Conservation (phyloP, 208 protist species). For the Trypanosoma scelopori region DNA sequence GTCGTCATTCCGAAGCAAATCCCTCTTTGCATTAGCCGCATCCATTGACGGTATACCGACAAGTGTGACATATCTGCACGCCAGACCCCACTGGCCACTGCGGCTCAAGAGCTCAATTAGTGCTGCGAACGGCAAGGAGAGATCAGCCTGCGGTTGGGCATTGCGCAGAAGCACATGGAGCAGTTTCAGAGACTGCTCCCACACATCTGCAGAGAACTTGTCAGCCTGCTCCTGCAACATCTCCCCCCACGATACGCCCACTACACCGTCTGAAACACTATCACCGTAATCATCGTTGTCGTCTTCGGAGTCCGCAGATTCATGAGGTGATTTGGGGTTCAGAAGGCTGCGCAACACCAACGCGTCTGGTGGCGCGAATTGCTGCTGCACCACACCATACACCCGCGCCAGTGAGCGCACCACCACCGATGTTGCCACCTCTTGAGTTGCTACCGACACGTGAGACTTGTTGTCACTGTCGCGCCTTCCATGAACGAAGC, state of each 20-base stretch:
- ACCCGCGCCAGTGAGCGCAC: background rate
- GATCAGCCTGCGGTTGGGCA: constrained; percentile 21
- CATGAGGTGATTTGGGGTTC: background rate
- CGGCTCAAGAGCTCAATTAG: constrained; percentile 13
- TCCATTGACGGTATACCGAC: background rate
- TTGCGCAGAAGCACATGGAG: constrained; percentile 20
- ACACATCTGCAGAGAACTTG: background rate
- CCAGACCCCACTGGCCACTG: constrained; percentile 2
- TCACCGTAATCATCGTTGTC: background rate
- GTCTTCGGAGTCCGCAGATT: background rate
- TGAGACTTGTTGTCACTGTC: background rate
- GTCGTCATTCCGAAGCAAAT: background rate
- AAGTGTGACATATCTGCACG: constrained; percentile 5
- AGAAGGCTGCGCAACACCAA: constrained; percentile 14
- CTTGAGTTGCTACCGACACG: background rate
- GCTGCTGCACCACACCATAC: constrained; percentile 13
- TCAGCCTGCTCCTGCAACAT: background rate
- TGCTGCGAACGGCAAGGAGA: constrained; percentile 23
- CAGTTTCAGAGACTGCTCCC: constrained; percentile 18
- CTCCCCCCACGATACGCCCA: background rate
- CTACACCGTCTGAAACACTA: background rate
- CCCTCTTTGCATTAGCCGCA: background rate
- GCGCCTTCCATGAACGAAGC: background rate
- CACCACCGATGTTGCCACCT: constrained; percentile 3
- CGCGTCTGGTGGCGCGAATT: constrained; percentile 17